These are phyloP conservation scores for Apiospora rasikravindrae DNA, from an alignment of 2,329 filamentous ascomycete genomes.

Conservation along the genomic window DNA sequence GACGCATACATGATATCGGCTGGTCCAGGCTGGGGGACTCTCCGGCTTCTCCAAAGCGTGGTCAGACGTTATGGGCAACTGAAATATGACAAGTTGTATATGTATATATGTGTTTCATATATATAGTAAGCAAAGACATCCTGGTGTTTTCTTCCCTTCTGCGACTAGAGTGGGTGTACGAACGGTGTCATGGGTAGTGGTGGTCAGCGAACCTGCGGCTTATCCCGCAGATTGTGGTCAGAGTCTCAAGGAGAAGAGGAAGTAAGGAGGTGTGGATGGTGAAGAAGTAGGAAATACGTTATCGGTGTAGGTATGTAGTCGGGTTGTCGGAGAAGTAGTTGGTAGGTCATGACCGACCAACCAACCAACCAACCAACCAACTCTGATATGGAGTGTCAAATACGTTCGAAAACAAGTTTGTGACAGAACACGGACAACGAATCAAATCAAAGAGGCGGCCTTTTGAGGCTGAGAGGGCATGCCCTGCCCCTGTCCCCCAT, in stretches of 20 bases:
- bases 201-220: conserved; percentile 6
- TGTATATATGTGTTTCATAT: conserved; percentile 1
- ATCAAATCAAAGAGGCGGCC: not conserved
- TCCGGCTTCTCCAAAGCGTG: not conserved
- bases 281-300: not conserved
- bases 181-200: not conserved
- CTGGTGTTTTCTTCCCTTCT: not conserved
- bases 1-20: not conserved
- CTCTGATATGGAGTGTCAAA: not conserved
- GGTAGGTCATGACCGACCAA: not conserved
- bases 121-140: not conserved
- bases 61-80: not conserved
- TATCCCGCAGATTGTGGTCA: not conserved
- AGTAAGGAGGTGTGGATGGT: not conserved
- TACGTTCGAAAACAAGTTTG: not conserved
- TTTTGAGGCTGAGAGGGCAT: not conserved
- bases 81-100: not conserved
- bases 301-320: not conserved
- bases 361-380: not conserved
- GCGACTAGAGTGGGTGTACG: too few relatives aligned
- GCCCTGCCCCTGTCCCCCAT: not conserved
- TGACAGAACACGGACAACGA: not conserved
- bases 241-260: not conserved
- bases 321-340: not conserved
- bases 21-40: not conserved